A percentile compares a stretch with the other conserved stretches of the same genome.
These are phyloP conservation scores for Entomophthora muscae DNA, from an alignment of 371 early-diverging fungal genomes.

Conservation along the genomic window DNA sequence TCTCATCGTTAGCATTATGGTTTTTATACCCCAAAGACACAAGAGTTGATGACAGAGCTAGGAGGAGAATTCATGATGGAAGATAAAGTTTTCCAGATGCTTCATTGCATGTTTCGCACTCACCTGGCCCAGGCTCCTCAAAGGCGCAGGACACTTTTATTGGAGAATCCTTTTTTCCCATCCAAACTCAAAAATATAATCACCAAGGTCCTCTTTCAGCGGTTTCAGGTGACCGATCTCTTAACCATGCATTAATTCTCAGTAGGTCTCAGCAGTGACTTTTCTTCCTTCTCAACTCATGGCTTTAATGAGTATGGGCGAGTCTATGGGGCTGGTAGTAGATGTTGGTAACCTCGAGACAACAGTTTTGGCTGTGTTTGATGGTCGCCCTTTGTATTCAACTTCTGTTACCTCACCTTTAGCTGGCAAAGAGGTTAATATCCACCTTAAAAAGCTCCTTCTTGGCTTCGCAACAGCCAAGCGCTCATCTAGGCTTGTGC, in stretches of 20 bases:
- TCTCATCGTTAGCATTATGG: background rate
- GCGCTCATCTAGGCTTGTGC: background rate
- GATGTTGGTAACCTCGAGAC: conserved; percentile 7
- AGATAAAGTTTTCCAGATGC: background rate
- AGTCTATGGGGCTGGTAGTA: background rate
- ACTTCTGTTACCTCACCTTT: background rate
- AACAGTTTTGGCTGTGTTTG: background rate
- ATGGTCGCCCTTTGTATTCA: background rate
- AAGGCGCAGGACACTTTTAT: background rate
- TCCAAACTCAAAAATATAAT: background rate
- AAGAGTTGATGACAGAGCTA: background rate
- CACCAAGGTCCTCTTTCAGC: background rate
- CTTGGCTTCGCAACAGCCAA: background rate
- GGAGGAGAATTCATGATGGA: conserved; percentile 2
- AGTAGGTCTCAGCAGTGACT: background rate
- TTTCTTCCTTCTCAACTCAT: background rate
- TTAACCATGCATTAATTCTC: background rate
- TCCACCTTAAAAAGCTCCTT: background rate
- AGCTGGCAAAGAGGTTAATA: conserved; percentile 1
- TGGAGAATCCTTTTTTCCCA: conserved; percentile 4
- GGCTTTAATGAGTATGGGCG: conserved; percentile 1
- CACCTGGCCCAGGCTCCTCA: background rate
- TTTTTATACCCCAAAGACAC: background rate
- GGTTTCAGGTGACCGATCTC: background rate
- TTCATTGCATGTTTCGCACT: background rate